These are phyloP conservation scores for Boletus vinaceobasis DNA, from an alignment of 768 basidiomycete genomes.

Conservation along the genomic window DNA sequence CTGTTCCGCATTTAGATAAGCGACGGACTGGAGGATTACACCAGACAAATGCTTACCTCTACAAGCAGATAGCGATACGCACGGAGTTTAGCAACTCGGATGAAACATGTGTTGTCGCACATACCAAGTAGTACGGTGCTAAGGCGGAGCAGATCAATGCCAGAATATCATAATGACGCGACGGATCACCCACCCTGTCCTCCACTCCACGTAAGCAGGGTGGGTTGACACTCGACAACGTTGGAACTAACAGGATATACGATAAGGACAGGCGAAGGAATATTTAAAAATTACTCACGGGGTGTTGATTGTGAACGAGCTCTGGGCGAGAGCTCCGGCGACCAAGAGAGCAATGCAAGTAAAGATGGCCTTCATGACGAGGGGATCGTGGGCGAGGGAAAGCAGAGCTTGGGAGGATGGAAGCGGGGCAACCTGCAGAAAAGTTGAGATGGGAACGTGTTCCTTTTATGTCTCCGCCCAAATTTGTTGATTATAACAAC, in stretches of 20 bases:
- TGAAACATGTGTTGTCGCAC: slow-evolving; percentile 24
- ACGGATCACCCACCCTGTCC: slow-evolving; percentile 46
- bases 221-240: slow-evolving; percentile 56
- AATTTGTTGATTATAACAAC: slow-evolving; percentile 9
- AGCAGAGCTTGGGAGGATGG: not conserved
- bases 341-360: slow-evolving; percentile 42
- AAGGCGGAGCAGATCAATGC: not conserved
- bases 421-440: slow-evolving; percentile 16
- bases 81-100: not conserved
- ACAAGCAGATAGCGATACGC: not conserved
- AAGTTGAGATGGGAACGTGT: slow-evolving; percentile 12
- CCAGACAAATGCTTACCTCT: slow-evolving; percentile 36
- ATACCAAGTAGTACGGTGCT: slow-evolving; percentile 68
- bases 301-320: slow-evolving; percentile 58
- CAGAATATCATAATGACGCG: not conserved
- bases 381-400: slow-evolving; percentile 8
- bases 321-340: slow-evolving; percentile 46
- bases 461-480: slow-evolving; percentile 34
- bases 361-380: slow-evolving; percentile 46
- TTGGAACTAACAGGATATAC: slow-evolving; percentile 35
- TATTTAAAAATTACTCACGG: slow-evolving; percentile 48
- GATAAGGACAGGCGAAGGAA: not conserved
- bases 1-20: slow-evolving; percentile 32
- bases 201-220: slow-evolving; percentile 51
- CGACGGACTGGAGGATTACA: not conserved